Conservation (phyloP, 202 grass and related monocot species). For the Thinopyrum obtusiflorum region DNA sequence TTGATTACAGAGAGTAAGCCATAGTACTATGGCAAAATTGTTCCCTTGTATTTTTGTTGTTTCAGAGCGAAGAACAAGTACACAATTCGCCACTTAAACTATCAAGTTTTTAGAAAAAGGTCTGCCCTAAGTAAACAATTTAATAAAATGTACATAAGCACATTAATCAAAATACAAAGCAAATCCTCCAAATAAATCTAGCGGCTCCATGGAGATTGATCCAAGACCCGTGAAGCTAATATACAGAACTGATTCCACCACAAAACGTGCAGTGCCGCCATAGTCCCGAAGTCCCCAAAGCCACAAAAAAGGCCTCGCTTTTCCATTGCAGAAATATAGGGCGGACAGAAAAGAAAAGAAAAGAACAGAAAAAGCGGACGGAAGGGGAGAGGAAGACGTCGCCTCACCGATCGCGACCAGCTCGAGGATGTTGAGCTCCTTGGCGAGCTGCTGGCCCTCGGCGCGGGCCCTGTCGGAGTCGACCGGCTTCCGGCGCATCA, state of each 20-base stretch:
- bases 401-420: slow-evolving; percentile 65
- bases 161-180: background rate
- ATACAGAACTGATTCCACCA: background rate
- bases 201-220: background rate
- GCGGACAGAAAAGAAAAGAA: background rate
- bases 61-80: background rate
- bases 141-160: background rate
- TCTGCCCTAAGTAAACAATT: background rate
- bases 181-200: background rate
- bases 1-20: background rate
- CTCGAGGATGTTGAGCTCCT: slow-evolving; percentile 69
- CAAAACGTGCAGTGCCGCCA: background rate
- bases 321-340: background rate
- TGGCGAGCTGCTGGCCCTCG: slow-evolving; percentile 73
- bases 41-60: background rate
- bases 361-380: background rate
- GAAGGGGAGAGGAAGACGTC: background rate
- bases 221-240: background rate
- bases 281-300: background rate
- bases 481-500: slow-evolving; percentile 92
- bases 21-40: background rate
- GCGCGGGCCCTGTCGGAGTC: slow-evolving; percentile 66
- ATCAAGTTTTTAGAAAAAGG: background rate
- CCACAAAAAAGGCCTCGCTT: background rate
- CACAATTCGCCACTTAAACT: background rate